Evolutionary conservation across 2,329 filamentous ascomycete species (phyloP).

Genomic region (Epicoccum nigrum): DNA sequence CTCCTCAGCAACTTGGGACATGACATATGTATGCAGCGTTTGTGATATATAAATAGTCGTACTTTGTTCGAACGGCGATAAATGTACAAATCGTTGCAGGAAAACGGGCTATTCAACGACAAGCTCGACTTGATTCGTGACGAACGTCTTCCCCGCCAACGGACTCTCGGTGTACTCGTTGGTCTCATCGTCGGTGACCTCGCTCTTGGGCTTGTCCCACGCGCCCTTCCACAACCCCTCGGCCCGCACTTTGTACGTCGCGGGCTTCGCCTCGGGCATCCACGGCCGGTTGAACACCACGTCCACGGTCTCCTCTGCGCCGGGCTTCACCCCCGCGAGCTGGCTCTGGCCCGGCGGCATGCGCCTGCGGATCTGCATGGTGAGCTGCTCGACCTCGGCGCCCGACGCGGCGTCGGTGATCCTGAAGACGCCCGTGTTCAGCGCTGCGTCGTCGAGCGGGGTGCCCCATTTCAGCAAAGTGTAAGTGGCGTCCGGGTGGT

Average conservation of each 20-base stretch:
- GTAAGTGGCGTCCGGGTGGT: conserved; percentile 38
- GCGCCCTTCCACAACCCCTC: conserved; percentile 45
- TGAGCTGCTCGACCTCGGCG: conserved; percentile 35
- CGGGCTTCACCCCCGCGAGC: conserved; percentile 45
- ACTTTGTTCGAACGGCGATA: too few species aligned
- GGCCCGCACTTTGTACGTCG: conserved; percentile 45
- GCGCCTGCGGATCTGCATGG: conserved; percentile 45
- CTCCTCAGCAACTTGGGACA: too few species aligned
- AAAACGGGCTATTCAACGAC: conserved; percentile 13
- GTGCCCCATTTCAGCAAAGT: conserved; percentile 51
- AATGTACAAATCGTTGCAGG: too few species aligned
- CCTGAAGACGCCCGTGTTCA: conserved; percentile 48
- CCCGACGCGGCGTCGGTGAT: conserved; percentile 37
- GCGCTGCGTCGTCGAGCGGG: conserved; percentile 47
- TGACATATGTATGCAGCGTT: too few species aligned
- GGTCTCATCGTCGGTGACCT: conserved; percentile 33
- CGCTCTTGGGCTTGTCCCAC: conserved; percentile 39
- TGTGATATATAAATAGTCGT: too few species aligned
- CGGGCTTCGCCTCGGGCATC: conserved; percentile 45
- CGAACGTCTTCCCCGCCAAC: conserved; percentile 33
- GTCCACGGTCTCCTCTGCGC: conserved; percentile 42
- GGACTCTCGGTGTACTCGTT: conserved; percentile 33
- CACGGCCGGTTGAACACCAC: conserved; percentile 47
- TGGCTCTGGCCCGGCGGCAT: conserved; percentile 47
- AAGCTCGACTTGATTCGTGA: conserved; percentile 30